Evolutionary conservation across 73 alveolate species (phyloP).

Genomic region (Paramecium pentaurelia): DNA sequence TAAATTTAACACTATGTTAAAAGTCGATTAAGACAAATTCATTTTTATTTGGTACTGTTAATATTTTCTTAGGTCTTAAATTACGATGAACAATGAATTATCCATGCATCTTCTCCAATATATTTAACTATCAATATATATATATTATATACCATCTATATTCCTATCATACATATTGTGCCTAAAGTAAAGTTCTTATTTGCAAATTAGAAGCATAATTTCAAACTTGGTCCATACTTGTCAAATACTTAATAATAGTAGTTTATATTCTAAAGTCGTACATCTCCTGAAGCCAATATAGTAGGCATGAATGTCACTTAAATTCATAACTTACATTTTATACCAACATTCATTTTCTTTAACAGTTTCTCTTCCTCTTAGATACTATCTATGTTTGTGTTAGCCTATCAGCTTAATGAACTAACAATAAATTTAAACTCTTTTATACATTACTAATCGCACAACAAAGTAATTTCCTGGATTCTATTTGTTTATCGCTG

Average conservation of each 20-base stretch:
- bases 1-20: conserved; percentile 12
- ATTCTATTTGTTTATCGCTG: background rate
- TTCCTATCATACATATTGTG: background rate
- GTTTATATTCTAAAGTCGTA: background rate
- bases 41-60: background rate
- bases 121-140: background rate
- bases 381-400: background rate
- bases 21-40: conserved; percentile 42
- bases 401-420: conserved; percentile 26
- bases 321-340: background rate
- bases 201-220: background rate
- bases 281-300: background rate
- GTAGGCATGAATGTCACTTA: background rate
- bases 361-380: background rate
- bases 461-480: conserved; percentile 1
- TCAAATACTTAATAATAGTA: conserved; percentile 23
- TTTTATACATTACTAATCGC: conserved; percentile 7
- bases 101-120: conserved; percentile 48
- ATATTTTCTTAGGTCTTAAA: conserved; percentile 48
- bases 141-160: background rate
- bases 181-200: background rate
- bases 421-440: background rate
- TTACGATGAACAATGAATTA: conserved; percentile 53
- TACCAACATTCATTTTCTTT: background rate
- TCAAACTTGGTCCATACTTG: conserved; percentile 12